phyloP scores from a whole-genome alignment of 345 rosid genomes.

The Euphorbia tirucalli region DNA sequence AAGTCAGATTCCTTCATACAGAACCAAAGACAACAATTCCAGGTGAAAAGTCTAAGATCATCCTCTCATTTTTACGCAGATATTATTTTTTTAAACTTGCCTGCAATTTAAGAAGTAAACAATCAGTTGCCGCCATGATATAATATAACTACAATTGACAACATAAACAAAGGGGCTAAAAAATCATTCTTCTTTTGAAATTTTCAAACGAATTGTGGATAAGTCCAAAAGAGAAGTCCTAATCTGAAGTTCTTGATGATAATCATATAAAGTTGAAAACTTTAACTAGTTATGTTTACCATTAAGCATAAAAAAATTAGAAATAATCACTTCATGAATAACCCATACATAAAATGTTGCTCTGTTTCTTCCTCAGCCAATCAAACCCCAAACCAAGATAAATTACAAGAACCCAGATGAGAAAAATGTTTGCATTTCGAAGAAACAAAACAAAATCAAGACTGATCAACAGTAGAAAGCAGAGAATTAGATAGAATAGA shows the following conservation, averaged over 20 bases:
- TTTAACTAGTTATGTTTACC: not conserved
- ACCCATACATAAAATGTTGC: not conserved
- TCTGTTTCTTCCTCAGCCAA: not conserved
- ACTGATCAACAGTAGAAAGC: not conserved
- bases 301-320: conserved; percentile 13
- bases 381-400: not conserved
- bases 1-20: conserved; percentile 33
- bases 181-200: conserved; percentile 4
- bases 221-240: conserved; percentile 14
- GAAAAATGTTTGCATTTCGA: conserved; percentile 10
- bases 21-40: conserved; percentile 13
- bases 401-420: conserved; percentile 10
- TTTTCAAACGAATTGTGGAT: conserved; percentile 8
- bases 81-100: conserved; percentile 13
- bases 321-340: not conserved
- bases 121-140: conserved; percentile 29
- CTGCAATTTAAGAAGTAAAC: conserved; percentile 14
- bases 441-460: not conserved
- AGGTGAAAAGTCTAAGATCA: not conserved
- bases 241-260: not conserved
- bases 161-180: conserved; percentile 21
- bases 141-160: conserved; percentile 9
- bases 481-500: not conserved
- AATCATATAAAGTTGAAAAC: not conserved
- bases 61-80: conserved; percentile 24